These are phyloP conservation scores for Alternaria sp. DNA, from an alignment of 2,329 filamentous ascomycete genomes.

Conservation along the genomic window DNA sequence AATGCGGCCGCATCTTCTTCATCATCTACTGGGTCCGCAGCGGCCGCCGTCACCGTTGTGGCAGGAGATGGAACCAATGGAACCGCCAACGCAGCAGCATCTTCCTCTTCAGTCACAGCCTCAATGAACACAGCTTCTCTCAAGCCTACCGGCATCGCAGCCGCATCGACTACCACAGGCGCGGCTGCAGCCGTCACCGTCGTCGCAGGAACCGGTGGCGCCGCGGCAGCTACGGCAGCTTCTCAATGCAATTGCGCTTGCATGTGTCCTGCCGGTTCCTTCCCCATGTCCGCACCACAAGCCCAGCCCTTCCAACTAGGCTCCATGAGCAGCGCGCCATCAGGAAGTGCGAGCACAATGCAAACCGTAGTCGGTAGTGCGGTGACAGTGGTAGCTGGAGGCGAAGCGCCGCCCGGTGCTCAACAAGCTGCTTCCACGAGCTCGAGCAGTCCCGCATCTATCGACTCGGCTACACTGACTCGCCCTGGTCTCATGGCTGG, in stretches of 20 bases:
- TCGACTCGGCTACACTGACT: conserved; percentile 36
- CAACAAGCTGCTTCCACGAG: conserved; percentile 21
- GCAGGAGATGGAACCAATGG: conserved; percentile 22
- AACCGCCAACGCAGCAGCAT: conserved; percentile 24
- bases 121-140: conserved; percentile 21
- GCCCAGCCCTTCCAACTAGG: conserved; percentile 41
- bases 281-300: conserved; percentile 41
- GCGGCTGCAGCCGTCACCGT: conserved; percentile 31
- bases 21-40: not conserved
- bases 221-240: conserved; percentile 20
- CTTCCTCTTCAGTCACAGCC: conserved; percentile 13
- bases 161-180: conserved; percentile 18
- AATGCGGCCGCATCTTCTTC: conserved; percentile 27
- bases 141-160: conserved; percentile 19
- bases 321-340: conserved; percentile 20
- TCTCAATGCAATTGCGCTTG: conserved; percentile 42
- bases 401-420: conserved; percentile 19
- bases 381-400: conserved; percentile 34
- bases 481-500: conserved; percentile 24
- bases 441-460: conserved; percentile 15
- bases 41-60: conserved; percentile 22
- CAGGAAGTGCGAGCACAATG: conserved; percentile 27
- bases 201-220: conserved; percentile 24
- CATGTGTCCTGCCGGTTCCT: conserved; percentile 38
- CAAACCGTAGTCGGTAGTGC: conserved; percentile 33